These are phyloP conservation scores for Syzygium aromaticum DNA, from an alignment of 345 rosid species.

Conservation along the genomic window DNA sequence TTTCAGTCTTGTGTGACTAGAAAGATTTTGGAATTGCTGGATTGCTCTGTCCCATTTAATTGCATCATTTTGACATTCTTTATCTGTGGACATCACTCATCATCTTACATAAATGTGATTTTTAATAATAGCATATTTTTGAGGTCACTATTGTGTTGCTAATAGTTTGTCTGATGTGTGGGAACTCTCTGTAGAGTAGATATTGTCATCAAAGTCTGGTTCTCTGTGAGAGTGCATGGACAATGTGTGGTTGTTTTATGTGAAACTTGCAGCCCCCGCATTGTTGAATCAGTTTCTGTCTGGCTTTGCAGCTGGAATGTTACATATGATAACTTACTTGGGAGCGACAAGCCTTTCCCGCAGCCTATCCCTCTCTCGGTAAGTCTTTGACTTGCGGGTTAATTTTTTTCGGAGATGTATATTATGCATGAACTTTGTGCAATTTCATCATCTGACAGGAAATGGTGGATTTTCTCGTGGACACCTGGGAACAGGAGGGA, in stretches of 20 bases:
- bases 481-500: conserved; percentile 83
- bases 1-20: neutral
- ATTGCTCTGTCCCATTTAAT: neutral
- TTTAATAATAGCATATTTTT: neutral
- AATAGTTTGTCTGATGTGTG: neutral
- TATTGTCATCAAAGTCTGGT: neutral
- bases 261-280: neutral
- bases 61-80: neutral
- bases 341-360: conserved; percentile 71
- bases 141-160: neutral
- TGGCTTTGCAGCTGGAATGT: conserved; percentile 58
- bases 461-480: conserved; percentile 90
- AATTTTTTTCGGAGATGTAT: neutral
- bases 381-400: neutral
- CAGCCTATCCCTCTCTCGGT: conserved; percentile 2
- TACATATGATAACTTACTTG: conserved; percentile 59
- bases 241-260: neutral
- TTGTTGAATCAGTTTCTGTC: neutral
- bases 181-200: neutral
- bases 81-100: neutral
- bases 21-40: neutral
- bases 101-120: neutral
- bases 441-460: conserved; percentile 33
- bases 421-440: neutral
- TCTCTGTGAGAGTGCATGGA: neutral